Evolutionary conservation across 164 flowering plant genomes (phyloP).

Genomic region (Umbilicus rupestris): DNA sequence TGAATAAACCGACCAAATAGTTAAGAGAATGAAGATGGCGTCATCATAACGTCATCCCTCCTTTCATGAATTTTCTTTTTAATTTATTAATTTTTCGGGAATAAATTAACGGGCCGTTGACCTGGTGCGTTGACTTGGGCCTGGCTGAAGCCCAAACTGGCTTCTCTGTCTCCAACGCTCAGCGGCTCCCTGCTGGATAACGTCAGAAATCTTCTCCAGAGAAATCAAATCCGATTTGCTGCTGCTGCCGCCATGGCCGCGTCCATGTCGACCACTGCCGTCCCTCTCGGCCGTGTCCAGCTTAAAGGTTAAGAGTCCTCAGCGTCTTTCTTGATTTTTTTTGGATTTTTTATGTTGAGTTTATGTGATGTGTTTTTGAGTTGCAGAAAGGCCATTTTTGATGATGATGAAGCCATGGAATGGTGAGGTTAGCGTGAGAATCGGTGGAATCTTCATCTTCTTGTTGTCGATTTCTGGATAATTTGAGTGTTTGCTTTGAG

Average conservation of each 20-base stretch:
- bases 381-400: not conserved
- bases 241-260: not conserved
- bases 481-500: not conserved
- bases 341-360: not conserved
- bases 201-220: not conserved
- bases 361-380: not conserved
- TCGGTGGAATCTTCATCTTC: not conserved
- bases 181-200: not conserved
- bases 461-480: not conserved
- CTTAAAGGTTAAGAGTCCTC: not conserved
- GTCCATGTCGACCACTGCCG: not conserved
- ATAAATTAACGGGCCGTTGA: not conserved
- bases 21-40: not conserved
- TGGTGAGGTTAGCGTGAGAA: not conserved
- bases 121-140: slow-evolving; percentile 1
- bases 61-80: not conserved
- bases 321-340: not conserved
- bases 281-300: not conserved
- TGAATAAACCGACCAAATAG: too few species aligned
- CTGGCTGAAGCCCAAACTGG: not conserved
- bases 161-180: not conserved
- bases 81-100: too few species aligned
- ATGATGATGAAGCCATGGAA: slow-evolving; percentile 4
- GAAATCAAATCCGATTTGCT: not conserved
- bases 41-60: not conserved